Conservation (phyloP, 495 filamentous ascomycete genomes). For the Choiromyces venosus region DNA sequence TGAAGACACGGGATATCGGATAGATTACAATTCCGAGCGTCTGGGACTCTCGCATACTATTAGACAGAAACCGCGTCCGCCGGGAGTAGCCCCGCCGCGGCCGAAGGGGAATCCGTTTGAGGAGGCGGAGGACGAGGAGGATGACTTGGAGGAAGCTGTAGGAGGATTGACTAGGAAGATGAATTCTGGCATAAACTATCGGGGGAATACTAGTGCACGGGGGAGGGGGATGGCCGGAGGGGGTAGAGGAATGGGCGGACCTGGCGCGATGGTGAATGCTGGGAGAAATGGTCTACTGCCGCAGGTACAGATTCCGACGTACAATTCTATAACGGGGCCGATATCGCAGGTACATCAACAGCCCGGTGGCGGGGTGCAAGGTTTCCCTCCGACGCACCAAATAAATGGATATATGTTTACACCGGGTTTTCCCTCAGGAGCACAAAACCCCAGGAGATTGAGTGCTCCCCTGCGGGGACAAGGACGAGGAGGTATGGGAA, state of each 20-base stretch:
- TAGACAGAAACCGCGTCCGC: background rate
- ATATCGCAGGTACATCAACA: background rate
- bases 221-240: background rate
- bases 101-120: background rate
- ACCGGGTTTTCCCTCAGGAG: background rate
- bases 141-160: background rate
- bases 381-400: background rate
- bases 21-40: background rate
- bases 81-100: background rate
- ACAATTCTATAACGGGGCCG: background rate
- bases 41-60: background rate
- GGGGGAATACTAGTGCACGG: background rate
- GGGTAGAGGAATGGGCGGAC: background rate
- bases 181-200: background rate
- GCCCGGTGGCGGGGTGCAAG: background rate
- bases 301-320: background rate
- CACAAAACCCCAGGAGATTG: background rate
- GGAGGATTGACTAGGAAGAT: background rate
- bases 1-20: background rate
- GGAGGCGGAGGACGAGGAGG: background rate
- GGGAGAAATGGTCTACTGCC: background rate
- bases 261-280: background rate
- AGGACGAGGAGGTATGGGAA: background rate
- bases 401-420: background rate
- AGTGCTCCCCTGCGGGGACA: background rate